These are phyloP conservation scores for Aspergillus carbonarius DNA, from an alignment of 2,329 filamentous ascomycete genomes.

Conservation along the genomic window DNA sequence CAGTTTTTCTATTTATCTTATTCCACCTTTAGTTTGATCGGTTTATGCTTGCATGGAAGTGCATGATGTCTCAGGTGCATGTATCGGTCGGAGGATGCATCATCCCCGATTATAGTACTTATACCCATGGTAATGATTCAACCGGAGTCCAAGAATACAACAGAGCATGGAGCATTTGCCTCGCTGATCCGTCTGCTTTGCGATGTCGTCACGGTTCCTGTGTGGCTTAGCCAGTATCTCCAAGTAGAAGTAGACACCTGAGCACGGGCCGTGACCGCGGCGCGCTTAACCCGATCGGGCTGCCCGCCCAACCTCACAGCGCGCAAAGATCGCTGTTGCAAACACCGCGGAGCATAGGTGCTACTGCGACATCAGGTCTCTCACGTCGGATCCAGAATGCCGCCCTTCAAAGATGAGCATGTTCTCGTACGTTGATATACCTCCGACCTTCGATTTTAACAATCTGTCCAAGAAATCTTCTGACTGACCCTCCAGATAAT, in stretches of 20 bases:
- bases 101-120: neutral
- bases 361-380: conserved; percentile 19
- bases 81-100: too few relatives aligned
- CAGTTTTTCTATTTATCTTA: neutral
- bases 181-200: too few relatives aligned
- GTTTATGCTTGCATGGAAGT: too few relatives aligned
- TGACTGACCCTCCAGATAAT: conserved; percentile 43
- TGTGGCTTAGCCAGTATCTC: too few relatives aligned
- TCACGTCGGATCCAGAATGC: conserved; percentile 37
- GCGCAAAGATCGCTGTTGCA: conserved; percentile 22
- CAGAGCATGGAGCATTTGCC: neutral
- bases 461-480: neutral
- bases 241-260: neutral
- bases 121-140: neutral
- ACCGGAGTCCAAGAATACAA: neutral
- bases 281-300: conserved; percentile 28
- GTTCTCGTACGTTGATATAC: conserved; percentile 43
- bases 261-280: conserved; percentile 6
- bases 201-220: too few relatives aligned
- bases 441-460: conserved; percentile 1
- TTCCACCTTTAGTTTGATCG: too few relatives aligned
- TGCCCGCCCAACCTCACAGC: conserved; percentile 19
- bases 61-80: too few relatives aligned
- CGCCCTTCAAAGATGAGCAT: conserved; percentile 55
- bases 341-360: conserved; percentile 20